Conservation (phyloP, 202 grass and related monocot species). For the Setaria viridis region DNA sequence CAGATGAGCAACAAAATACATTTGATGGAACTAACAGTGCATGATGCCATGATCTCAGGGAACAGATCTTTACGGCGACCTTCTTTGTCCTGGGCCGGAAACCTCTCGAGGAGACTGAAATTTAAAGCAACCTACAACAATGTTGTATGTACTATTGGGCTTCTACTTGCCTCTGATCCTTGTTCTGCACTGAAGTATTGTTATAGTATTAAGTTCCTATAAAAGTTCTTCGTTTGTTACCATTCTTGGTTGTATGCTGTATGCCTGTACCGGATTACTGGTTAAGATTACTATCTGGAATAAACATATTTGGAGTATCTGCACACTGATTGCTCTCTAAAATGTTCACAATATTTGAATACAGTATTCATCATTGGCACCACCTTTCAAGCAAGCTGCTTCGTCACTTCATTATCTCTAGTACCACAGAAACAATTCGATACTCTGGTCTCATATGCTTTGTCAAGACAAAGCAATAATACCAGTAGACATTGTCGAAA, state of each 20-base stretch:
- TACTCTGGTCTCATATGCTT: no score
- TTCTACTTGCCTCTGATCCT: not conserved
- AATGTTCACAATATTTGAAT: no score
- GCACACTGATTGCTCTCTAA: no score
- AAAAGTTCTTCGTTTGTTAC: not conserved
- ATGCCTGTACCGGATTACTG: not conserved
- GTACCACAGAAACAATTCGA: no score
- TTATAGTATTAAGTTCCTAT: not conserved
- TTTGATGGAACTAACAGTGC: not conserved
- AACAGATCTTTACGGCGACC: slow-evolving; percentile 68
- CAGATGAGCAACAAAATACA: not conserved
- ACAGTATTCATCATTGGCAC: no score
- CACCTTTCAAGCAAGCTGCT: no score
- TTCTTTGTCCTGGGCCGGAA: slow-evolving; percentile 69
- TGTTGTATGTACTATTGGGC: not conserved
- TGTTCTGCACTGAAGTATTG: not conserved
- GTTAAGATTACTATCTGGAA: not conserved
- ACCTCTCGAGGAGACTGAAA: slow-evolving; percentile 29
- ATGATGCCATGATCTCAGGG: slow-evolving; percentile 34
- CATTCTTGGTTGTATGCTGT: not conserved
- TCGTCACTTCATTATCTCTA: no score
- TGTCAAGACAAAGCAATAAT: no score
- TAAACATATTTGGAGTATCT: no score
- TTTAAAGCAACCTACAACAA: not conserved
- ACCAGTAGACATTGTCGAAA: no score